Evolutionary conservation across 2,329 filamentous ascomycete genomes (phyloP).

Genomic region (Ceratocystis alfenasii): DNA sequence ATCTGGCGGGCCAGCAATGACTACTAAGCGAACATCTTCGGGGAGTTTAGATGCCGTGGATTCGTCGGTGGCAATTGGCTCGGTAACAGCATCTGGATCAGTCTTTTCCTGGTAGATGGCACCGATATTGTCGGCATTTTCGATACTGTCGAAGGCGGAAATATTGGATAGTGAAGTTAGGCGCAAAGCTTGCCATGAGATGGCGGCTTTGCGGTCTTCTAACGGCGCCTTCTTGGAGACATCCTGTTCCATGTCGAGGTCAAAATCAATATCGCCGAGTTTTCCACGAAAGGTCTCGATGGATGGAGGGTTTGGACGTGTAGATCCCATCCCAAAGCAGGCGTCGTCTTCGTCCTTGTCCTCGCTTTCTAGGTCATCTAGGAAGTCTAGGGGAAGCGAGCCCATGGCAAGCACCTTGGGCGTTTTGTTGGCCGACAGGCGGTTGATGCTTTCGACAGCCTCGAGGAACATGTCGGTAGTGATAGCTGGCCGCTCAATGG

Average conservation of each 20-base stretch:
- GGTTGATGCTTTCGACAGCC: slow-evolving; percentile 54
- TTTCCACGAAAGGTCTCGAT: slow-evolving; percentile 48
- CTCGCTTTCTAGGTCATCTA: slow-evolving; percentile 44
- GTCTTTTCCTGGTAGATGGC: slow-evolving; percentile 39
- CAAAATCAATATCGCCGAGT: slow-evolving; percentile 70
- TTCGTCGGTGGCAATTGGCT: slow-evolving; percentile 3
- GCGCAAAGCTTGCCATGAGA: slow-evolving; percentile 79
- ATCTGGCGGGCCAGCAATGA: slow-evolving; percentile 54
- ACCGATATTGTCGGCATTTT: slow-evolving; percentile 62
- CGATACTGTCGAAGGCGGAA: slow-evolving; percentile 72
- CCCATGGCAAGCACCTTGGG: slow-evolving; percentile 57
- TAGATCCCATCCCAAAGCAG: background rate
- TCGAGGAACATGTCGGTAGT: slow-evolving; percentile 55
- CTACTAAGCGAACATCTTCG: slow-evolving; percentile 43
- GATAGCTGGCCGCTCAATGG: slow-evolving; percentile 67
- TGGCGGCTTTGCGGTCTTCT: slow-evolving; percentile 67
- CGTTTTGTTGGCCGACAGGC: slow-evolving; percentile 58
- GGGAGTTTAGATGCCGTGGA: slow-evolving; percentile 31
- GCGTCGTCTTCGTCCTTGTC: slow-evolving; percentile 34
- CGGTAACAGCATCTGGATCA: slow-evolving; percentile 17
- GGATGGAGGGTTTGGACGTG: background rate
- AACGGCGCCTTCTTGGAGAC: slow-evolving; percentile 44
- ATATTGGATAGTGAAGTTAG: slow-evolving; percentile 65
- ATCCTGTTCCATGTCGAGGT: slow-evolving; percentile 68
- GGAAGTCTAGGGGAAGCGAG: slow-evolving; percentile 64